Conservation (phyloP, 495 filamentous ascomycete species). For the Baudoinia panamericana region DNA sequence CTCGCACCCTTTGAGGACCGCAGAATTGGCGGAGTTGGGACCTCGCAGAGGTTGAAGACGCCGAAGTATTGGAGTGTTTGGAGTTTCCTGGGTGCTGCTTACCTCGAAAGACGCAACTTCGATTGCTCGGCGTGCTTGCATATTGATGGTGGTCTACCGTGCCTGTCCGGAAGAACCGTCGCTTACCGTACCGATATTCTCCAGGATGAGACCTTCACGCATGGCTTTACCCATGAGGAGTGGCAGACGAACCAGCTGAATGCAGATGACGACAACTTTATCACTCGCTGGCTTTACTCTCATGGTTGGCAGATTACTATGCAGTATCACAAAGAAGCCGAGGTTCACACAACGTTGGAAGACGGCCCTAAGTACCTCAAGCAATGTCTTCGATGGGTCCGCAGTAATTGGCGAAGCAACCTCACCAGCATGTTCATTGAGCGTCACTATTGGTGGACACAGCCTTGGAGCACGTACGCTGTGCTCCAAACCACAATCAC, state of each 20-base stretch:
- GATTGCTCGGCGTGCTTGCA: conserved; percentile 78
- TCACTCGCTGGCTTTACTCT: conserved; percentile 47
- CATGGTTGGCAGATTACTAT: conserved; percentile 47
- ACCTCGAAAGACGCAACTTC: conserved; percentile 75
- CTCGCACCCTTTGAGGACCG: conserved; percentile 73
- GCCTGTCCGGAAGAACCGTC: conserved; percentile 75
- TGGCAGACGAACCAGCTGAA: conserved; percentile 44
- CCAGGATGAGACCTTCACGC: conserved; percentile 59
- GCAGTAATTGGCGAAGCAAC: conserved; percentile 57
- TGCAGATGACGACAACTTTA: conserved; percentile 58
- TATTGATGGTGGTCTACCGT: conserved; percentile 74
- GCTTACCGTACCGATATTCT: conserved; percentile 72
- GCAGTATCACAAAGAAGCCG: conserved; percentile 44
- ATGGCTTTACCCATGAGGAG: conserved; percentile 44
- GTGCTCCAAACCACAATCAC: conserved; percentile 47
- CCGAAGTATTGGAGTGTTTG: conserved; percentile 46
- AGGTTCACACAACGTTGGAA: conserved; percentile 49
- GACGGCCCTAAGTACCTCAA: conserved; percentile 41
- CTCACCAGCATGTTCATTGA: conserved; percentile 42
- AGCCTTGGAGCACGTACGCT: conserved; percentile 51
- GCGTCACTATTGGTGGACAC: conserved; percentile 35
- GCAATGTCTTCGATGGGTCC: conserved; percentile 48
- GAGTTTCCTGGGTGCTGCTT: conserved; percentile 68
- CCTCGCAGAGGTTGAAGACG: conserved; percentile 66
- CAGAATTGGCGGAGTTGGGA: conserved; percentile 65